Percentiles rank a stretch among this genome's conserved stretches.
Evolutionary conservation across 2,329 filamentous ascomycete species (phyloP).

Genomic region (Fusarium tricinctum): DNA sequence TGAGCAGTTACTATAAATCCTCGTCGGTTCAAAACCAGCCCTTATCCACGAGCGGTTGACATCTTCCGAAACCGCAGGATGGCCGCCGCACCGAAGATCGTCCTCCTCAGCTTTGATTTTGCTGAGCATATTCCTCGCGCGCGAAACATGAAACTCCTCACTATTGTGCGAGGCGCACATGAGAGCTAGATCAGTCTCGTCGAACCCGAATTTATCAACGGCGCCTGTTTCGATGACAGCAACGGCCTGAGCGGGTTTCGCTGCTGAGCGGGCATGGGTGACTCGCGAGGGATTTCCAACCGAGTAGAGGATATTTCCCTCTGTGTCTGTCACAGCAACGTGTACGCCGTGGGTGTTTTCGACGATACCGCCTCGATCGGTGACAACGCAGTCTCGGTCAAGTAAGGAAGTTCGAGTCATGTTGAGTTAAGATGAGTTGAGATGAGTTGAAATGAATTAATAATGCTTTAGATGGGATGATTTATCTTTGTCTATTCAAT

Average conservation of each 20-base stretch:
- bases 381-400: slow-evolving; percentile 52
- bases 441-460: neutral
- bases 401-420: slow-evolving; percentile 35
- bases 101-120: slow-evolving; percentile 53
- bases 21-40: slow-evolving; percentile 54
- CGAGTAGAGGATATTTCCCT: slow-evolving; percentile 56
- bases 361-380: slow-evolving; percentile 56
- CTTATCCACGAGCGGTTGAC: slow-evolving; percentile 59
- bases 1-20: slow-evolving; percentile 62
- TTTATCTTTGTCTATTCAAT: neutral
- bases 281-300: slow-evolving; percentile 59
- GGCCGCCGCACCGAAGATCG: slow-evolving; percentile 60
- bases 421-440: neutral
- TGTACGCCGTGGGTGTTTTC: slow-evolving; percentile 62
- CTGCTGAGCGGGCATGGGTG: slow-evolving; percentile 61
- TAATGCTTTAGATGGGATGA: neutral
- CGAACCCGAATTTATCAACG: slow-evolving; percentile 54
- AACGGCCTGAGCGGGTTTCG: slow-evolving; percentile 62
- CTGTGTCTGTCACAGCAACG: slow-evolving; percentile 57
- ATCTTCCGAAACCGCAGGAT: slow-evolving; percentile 53
- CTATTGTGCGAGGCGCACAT: slow-evolving; percentile 64
- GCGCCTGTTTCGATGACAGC: slow-evolving; percentile 60
- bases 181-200: slow-evolving; percentile 60
- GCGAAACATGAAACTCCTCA: slow-evolving; percentile 58
- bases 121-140: slow-evolving; percentile 56